Conservation (phyloP, 2,329 filamentous ascomycete species). For the Penicillium sp. region DNA sequence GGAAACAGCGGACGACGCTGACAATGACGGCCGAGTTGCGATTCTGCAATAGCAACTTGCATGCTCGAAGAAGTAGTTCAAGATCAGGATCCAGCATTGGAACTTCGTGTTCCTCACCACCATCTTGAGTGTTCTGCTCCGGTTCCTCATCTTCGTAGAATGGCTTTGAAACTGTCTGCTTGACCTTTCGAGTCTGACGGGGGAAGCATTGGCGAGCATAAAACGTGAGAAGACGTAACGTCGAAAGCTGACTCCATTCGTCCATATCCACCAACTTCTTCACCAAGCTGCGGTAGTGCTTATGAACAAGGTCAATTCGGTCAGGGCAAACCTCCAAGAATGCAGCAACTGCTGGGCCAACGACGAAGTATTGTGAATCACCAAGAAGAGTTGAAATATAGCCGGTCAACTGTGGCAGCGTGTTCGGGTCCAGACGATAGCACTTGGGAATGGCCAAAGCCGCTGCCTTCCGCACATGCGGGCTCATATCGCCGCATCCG, state of each 20-base stretch:
- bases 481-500: slow-evolving; percentile 88
- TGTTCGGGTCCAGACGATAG: slow-evolving; percentile 81
- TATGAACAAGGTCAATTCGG: slow-evolving; percentile 80
- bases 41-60: slow-evolving; percentile 80
- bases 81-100: slow-evolving; percentile 72
- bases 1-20: slow-evolving; percentile 77
- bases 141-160: slow-evolving; percentile 72
- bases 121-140: slow-evolving; percentile 43
- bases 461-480: slow-evolving; percentile 85
- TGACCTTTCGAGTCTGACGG: slow-evolving; percentile 55
- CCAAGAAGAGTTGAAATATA: slow-evolving; percentile 72
- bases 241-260: slow-evolving; percentile 91
- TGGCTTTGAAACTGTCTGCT: slow-evolving; percentile 56
- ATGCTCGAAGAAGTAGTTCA: slow-evolving; percentile 69
- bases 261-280: slow-evolving; percentile 98
- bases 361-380: slow-evolving; percentile 95
- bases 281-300: slow-evolving; percentile 77
- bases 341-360: slow-evolving; percentile 82
- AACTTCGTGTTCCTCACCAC: slow-evolving; percentile 50
- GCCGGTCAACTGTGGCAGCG: slow-evolving; percentile 76
- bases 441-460: slow-evolving; percentile 94
- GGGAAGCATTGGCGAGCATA: slow-evolving; percentile 90
- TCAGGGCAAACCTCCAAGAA: slow-evolving; percentile 88
- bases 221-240: slow-evolving; percentile 70
- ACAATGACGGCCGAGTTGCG: slow-evolving; percentile 90